phyloP scores from a whole-genome alignment of 805 yeast species.

The Debaryomyces tyrocola region DNA sequence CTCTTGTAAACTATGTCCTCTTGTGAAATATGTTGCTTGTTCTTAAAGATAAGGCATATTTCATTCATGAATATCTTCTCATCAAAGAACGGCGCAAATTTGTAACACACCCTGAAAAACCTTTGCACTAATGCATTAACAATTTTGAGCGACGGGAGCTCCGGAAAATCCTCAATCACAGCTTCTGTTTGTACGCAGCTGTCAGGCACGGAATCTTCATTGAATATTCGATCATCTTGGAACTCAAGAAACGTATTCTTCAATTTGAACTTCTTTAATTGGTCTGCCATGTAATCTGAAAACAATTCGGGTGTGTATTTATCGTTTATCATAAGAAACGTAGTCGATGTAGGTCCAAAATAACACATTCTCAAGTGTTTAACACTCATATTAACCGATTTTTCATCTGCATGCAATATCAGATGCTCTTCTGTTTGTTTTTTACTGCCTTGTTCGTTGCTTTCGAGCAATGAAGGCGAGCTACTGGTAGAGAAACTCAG shows the following conservation, averaged over 20 bases:
- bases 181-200: neutral
- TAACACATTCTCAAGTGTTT: slow-evolving; percentile 7
- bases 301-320: slow-evolving; percentile 3
- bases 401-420: neutral
- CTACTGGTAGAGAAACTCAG: too few species aligned
- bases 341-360: slow-evolving; percentile 11
- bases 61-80: slow-evolving; percentile 45
- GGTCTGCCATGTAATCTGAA: slow-evolving; percentile 1
- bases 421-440: neutral
- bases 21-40: neutral
- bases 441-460: neutral
- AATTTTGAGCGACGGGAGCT: slow-evolving; percentile 38
- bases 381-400: slow-evolving; percentile 3
- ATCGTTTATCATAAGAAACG: slow-evolving; percentile 4
- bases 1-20: neutral
- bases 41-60: slow-evolving; percentile 25
- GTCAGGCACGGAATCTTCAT: neutral
- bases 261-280: neutral
- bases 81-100: slow-evolving; percentile 49
- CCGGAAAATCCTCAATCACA: neutral
- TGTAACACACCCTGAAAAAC: slow-evolving; percentile 48
- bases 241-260: neutral
- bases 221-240: neutral
- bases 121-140: slow-evolving; percentile 43
- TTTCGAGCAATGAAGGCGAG: too few species aligned